Evolutionary conservation across 2,329 filamentous ascomycete genomes (phyloP).

Genomic region (Cercospora citrullina): DNA sequence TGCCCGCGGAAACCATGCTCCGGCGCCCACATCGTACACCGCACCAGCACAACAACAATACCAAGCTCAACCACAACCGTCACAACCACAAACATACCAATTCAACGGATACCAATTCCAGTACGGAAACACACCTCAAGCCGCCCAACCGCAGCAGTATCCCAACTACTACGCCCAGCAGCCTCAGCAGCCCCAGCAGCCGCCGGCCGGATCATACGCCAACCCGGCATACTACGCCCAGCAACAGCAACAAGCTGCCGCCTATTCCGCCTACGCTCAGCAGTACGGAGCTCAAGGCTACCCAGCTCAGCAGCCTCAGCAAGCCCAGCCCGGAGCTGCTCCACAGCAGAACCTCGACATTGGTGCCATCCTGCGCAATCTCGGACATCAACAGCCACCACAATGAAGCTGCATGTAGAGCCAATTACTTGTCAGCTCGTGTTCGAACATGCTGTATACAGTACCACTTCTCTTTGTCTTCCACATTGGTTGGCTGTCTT

Average conservation of each 20-base stretch:
- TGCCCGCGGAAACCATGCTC: slow-evolving; percentile 19
- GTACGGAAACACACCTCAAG: slow-evolving; percentile 24
- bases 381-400: slow-evolving; percentile 7
- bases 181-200: slow-evolving; percentile 21
- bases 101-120: slow-evolving; percentile 61
- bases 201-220: slow-evolving; percentile 20
- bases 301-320: slow-evolving; percentile 2
- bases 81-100: slow-evolving; percentile 71
- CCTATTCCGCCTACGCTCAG: slow-evolving; percentile 4
- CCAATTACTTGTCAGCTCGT: slow-evolving; percentile 23
- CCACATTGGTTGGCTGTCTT: background rate
- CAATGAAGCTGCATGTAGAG: slow-evolving; percentile 6
- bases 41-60: slow-evolving; percentile 11
- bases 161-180: slow-evolving; percentile 26
- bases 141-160: slow-evolving; percentile 29
- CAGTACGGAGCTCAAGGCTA: slow-evolving; percentile 9
- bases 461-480: background rate
- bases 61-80: slow-evolving; percentile 19
- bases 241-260: slow-evolving; percentile 7
- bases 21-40: slow-evolving; percentile 4
- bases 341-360: slow-evolving; percentile 7
- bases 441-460: background rate
- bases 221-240: slow-evolving; percentile 1
- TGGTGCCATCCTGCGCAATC: slow-evolving; percentile 10
- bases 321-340: background rate